Conservation (phyloP, 2,329 filamentous ascomycete species). For the Neopestalotiopsis rosae region DNA sequence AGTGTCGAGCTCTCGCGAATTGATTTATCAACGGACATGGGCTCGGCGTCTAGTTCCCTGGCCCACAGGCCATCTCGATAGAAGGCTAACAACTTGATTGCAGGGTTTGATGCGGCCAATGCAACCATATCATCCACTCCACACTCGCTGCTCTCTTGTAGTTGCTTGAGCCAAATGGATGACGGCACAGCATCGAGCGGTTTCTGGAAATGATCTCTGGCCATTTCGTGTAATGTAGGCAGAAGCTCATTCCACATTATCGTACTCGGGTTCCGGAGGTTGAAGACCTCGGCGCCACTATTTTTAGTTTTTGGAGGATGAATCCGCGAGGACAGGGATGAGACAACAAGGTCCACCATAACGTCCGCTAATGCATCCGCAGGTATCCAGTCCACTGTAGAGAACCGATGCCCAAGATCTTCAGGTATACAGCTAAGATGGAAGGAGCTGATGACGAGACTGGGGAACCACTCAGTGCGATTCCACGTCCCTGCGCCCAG, state of each 20-base stretch:
- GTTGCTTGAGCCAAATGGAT: neutral
- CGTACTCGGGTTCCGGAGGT: neutral
- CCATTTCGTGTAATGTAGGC: too few relatives aligned
- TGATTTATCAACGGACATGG: neutral
- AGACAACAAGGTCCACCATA: constrained; percentile 37
- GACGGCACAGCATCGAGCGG: too few relatives aligned
- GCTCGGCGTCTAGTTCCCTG: neutral
- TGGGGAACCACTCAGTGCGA: constrained; percentile 46
- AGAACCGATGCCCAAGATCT: constrained; percentile 36
- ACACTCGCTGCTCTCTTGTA: neutral
- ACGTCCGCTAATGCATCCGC: constrained; percentile 45
- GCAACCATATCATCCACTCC: neutral
- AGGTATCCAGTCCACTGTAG: constrained; percentile 48
- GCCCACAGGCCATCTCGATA: neutral
- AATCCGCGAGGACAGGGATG: constrained; percentile 2
- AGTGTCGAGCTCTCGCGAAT: neutral
- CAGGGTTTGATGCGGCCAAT: neutral
- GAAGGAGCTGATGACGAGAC: constrained; percentile 44
- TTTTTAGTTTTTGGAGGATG: constrained; percentile 6
- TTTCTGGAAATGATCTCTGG: too few relatives aligned
- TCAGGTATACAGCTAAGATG: constrained; percentile 43
- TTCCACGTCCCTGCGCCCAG: constrained; percentile 41
- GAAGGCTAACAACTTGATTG: neutral
- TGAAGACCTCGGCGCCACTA: neutral
- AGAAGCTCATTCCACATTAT: neutral